A percentile compares a stretch with the other conserved stretches of the same genome.
These are phyloP conservation scores for Phytopythium delawarense DNA, from an alignment of 352 stramenopile genomes.

Conservation along the genomic window DNA sequence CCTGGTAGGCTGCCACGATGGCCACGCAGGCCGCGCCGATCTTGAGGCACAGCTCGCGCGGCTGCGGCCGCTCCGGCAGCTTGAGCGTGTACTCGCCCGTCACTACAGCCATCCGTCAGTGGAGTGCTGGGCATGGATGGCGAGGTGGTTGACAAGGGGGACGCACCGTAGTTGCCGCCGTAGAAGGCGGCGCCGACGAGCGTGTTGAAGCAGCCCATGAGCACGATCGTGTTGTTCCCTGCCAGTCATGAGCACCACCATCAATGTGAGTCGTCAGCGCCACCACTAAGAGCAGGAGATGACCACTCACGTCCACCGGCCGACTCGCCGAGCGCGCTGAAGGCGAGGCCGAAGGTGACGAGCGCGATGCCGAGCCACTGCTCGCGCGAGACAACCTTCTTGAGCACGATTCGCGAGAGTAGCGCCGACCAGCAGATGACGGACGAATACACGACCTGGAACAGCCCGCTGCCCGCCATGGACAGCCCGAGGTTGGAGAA, in stretches of 20 bases:
- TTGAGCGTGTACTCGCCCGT: constrained; percentile 81
- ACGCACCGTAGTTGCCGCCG: constrained; percentile 61
- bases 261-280: background rate
- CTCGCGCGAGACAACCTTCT: constrained; percentile 67
- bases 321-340: constrained; percentile 73
- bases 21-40: constrained; percentile 67
- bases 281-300: background rate
- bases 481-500: constrained; percentile 82
- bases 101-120: constrained; percentile 15
- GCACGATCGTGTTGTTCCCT: constrained; percentile 59
- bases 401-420: constrained; percentile 69
- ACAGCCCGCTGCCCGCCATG: constrained; percentile 79
- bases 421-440: constrained; percentile 87
- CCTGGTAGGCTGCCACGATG: constrained; percentile 78
- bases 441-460: constrained; percentile 82
- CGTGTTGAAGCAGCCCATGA: constrained; percentile 85
- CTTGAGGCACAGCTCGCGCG: constrained; percentile 76
- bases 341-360: constrained; percentile 79
- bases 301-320: constrained; percentile 29
- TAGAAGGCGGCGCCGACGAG: constrained; percentile 80
- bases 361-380: constrained; percentile 81
- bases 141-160: background rate
- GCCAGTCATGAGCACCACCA: background rate
- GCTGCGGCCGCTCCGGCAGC: constrained; percentile 63
- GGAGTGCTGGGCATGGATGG: background rate